These are phyloP conservation scores for Venturia effusa DNA, from an alignment of 2,329 filamentous ascomycete species.

Conservation along the genomic window DNA sequence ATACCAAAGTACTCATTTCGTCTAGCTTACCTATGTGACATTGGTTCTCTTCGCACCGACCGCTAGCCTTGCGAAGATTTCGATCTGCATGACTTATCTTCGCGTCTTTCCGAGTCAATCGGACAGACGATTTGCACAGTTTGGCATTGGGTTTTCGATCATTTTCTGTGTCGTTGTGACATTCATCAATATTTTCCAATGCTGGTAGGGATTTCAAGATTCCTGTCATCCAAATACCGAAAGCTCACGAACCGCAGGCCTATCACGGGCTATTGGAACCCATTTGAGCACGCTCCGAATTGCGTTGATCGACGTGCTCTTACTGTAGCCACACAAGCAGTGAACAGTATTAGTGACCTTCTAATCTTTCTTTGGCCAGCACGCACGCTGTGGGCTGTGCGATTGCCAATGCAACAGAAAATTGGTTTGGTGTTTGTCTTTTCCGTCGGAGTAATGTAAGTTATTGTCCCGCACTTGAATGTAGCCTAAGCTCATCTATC, in stretches of 20 bases:
- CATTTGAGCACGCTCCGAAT: background rate
- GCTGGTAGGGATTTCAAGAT: conserved; percentile 1
- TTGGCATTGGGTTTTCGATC: conserved; percentile 9
- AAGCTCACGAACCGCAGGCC: background rate
- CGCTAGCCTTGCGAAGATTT: conserved; percentile 11
- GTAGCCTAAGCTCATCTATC: background rate
- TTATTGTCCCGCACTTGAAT: background rate
- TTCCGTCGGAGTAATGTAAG: conserved; percentile 20
- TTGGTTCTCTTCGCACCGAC: conserved; percentile 10
- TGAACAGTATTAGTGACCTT: conserved; percentile 24
- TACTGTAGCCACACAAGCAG: conserved; percentile 19
- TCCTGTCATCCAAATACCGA: background rate
- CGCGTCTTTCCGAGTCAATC: conserved; percentile 8
- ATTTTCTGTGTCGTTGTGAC: conserved; percentile 3
- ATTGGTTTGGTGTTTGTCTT: conserved; percentile 22
- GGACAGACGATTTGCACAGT: conserved; percentile 7
- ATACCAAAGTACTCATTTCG: background rate
- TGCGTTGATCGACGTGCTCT: conserved; percentile 21
- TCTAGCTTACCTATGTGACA: conserved; percentile 7
- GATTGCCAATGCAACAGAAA: conserved; percentile 20
- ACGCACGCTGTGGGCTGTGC: conserved; percentile 19
- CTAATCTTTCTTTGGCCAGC: conserved; percentile 24
- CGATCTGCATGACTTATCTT: conserved; percentile 12
- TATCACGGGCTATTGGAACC: conserved; percentile 3
- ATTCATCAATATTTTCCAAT: conserved; percentile 10